phyloP scores from a whole-genome alignment of 805 yeast species.

The Kuraishia piskuri region DNA sequence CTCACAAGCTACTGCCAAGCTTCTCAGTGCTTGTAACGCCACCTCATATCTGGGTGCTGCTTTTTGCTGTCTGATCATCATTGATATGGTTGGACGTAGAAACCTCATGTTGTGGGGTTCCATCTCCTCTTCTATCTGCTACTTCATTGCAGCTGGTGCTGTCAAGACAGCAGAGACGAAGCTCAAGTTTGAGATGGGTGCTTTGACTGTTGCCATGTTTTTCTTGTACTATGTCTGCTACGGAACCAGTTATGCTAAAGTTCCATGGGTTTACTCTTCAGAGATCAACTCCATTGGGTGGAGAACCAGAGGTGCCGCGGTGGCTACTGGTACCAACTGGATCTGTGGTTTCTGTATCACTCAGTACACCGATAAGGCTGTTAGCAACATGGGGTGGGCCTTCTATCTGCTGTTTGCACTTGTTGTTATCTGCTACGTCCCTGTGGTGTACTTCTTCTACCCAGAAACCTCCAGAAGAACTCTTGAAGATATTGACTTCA shows the following conservation, averaged over 20 bases:
- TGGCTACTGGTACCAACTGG: slow-evolving; percentile 64
- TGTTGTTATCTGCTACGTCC: slow-evolving; percentile 52
- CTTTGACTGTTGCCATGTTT: slow-evolving; percentile 38
- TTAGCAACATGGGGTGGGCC: slow-evolving; percentile 47
- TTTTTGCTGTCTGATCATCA: slow-evolving; percentile 5
- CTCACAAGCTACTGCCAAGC: slow-evolving; percentile 2
- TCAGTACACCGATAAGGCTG: slow-evolving; percentile 55
- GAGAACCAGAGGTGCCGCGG: slow-evolving; percentile 60
- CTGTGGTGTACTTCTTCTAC: slow-evolving; percentile 56
- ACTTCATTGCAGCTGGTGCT: slow-evolving; percentile 41
- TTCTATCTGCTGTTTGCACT: slow-evolving; percentile 63
- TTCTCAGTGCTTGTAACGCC: slow-evolving; percentile 4
- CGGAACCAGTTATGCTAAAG: slow-evolving; percentile 25
- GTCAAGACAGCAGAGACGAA: slow-evolving; percentile 22
- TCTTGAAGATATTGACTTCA: slow-evolving; percentile 68
- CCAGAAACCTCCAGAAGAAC: slow-evolving; percentile 76
- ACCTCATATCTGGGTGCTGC: slow-evolving; percentile 4
- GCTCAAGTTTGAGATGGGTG: slow-evolving; percentile 3
- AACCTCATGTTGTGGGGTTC: slow-evolving; percentile 13
- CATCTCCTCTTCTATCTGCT: slow-evolving; percentile 34
- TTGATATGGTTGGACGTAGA: slow-evolving; percentile 22
- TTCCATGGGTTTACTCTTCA: slow-evolving; percentile 57
- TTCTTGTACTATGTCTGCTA: slow-evolving; percentile 50
- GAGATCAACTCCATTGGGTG: slow-evolving; percentile 60
- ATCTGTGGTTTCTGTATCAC: slow-evolving; percentile 59